Percentiles rank a stretch among this genome's conserved stretches.
phyloP scores from a whole-genome alignment of 805 yeast genomes.

The Komagataella populi region DNA sequence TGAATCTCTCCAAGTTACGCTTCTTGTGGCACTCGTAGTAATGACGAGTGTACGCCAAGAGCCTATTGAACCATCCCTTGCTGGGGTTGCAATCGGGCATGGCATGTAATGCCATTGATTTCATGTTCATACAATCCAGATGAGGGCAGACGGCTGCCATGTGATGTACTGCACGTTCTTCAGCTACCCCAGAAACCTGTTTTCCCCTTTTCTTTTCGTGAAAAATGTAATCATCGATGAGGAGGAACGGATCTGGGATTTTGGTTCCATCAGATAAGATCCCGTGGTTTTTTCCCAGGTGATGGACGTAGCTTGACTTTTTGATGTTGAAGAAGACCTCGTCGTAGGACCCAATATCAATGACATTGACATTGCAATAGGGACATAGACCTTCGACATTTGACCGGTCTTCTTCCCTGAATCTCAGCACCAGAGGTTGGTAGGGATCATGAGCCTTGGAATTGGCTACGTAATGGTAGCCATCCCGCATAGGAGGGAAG shows the following conservation, averaged over 20 bases:
- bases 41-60: not conserved
- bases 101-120: not conserved
- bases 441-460: not conserved
- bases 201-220: not conserved
- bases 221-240: not conserved
- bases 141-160: not conserved
- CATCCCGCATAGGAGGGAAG: not conserved
- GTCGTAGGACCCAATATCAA: not conserved
- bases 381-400: not conserved
- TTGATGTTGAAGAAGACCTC: not conserved
- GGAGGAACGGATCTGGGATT: not conserved
- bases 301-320: not conserved
- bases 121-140: not conserved
- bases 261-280: not conserved
- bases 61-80: not conserved
- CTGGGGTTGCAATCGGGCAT: not conserved
- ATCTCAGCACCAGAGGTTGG: not conserved
- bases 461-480: not conserved
- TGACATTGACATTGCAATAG: not conserved
- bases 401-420: not conserved
- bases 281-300: not conserved
- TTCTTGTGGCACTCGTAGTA: not conserved
- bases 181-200: not conserved
- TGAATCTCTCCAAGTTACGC: not conserved
- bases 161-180: not conserved